These are phyloP conservation scores for Pachyrhizus erosus DNA, from an alignment of 306 rosid genomes.

Conservation along the genomic window DNA sequence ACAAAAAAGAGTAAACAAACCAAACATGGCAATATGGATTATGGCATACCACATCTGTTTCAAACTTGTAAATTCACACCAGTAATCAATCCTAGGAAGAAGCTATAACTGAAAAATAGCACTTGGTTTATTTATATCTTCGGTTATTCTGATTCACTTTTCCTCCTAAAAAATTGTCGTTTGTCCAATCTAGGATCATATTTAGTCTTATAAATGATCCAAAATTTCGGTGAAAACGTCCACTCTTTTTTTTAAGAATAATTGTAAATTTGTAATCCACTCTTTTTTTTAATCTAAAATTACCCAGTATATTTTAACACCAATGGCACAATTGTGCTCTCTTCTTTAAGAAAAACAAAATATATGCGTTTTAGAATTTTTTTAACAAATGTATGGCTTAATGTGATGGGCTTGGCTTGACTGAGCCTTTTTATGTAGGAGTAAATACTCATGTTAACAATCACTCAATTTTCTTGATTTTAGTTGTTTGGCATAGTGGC, in stretches of 20 bases:
- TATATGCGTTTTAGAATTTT: background rate
- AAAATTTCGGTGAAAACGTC: background rate
- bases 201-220: background rate
- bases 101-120: background rate
- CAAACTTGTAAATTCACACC: too few species aligned
- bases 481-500: background rate
- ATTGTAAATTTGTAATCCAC: too few species aligned
- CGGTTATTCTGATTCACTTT: background rate
- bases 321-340: too few species aligned
- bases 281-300: background rate
- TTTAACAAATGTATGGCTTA: too few species aligned
- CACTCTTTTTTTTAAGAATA: too few species aligned
- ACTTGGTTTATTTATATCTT: background rate
- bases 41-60: too few species aligned
- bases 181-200: slow-evolving; percentile 4
- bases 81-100: background rate
- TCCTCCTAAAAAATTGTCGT: background rate
- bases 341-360: too few species aligned
- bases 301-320: background rate
- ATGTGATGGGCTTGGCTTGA: background rate
- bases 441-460: background rate
- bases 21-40: background rate
- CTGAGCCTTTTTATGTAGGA: background rate
- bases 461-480: background rate
- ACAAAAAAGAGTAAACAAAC: background rate